These are phyloP conservation scores for Ustulina deusta DNA, from an alignment of 2,329 filamentous ascomycete species.

Conservation along the genomic window DNA sequence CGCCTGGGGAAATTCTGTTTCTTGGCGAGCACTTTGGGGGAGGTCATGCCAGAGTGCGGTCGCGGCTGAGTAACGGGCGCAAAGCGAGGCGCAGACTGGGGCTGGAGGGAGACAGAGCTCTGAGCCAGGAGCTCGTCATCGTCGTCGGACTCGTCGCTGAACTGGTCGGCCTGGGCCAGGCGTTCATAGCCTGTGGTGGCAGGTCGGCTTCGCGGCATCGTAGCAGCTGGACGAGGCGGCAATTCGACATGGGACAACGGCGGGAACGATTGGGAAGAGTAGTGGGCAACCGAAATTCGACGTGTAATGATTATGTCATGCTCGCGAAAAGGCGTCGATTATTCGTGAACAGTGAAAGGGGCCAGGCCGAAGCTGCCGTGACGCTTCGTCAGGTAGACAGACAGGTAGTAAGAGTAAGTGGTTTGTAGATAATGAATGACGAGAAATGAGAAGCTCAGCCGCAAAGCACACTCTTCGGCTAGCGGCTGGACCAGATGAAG, in stretches of 20 bases:
- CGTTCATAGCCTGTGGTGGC: conserved; percentile 86
- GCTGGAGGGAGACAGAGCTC: conserved; percentile 65
- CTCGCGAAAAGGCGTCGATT: conserved; percentile 19
- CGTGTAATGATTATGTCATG: conserved; percentile 41
- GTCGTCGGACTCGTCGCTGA: conserved; percentile 75
- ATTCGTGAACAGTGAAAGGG: conserved; percentile 20
- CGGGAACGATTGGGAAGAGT: conserved; percentile 16
- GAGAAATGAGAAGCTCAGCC: conserved; percentile 10
- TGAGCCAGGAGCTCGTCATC: conserved; percentile 68
- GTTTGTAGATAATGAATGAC: conserved; percentile 25
- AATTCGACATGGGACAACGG: conserved; percentile 1
- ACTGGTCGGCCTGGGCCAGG: conserved; percentile 82
- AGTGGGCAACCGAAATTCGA: background rate
- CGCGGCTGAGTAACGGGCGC: conserved; percentile 72
- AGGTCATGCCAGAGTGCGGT: conserved; percentile 70
- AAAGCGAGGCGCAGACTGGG: conserved; percentile 70
- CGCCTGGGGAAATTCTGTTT: conserved; percentile 62
- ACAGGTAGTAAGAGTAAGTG: conserved; percentile 10
- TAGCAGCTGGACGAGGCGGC: conserved; percentile 40
- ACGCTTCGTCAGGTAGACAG: conserved; percentile 30
- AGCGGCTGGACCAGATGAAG: conserved; percentile 6
- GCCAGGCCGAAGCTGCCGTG: conserved; percentile 23
- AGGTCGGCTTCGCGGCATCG: conserved; percentile 76
- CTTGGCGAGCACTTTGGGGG: conserved; percentile 60
- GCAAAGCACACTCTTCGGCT: background rate